Evolutionary conservation across 257 asterid species (phyloP).

Genomic region (Ocimum tenuiflorum): DNA sequence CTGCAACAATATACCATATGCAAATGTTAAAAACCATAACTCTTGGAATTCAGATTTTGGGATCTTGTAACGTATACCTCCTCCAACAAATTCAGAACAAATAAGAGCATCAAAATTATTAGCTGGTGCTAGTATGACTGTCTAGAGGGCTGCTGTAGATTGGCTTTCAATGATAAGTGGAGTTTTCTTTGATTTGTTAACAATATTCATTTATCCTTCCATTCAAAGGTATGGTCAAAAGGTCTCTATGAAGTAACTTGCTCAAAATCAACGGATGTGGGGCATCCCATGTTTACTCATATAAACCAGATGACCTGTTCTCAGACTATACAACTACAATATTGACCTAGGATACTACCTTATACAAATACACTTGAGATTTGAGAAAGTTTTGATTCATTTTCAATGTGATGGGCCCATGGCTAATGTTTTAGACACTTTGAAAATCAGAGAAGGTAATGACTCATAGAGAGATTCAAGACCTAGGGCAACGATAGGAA

Average conservation of each 20-base stretch:
- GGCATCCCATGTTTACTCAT: not conserved
- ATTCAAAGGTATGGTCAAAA: not conserved
- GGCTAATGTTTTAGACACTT: not conserved
- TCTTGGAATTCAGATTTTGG: not conserved
- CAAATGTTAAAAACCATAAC: not conserved
- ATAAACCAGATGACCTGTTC: not conserved
- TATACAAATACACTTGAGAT: not conserved
- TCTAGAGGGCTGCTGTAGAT: not conserved
- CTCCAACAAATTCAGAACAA: not conserved
- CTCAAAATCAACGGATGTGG: not conserved
- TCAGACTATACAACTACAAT: not conserved
- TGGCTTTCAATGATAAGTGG: not conserved
- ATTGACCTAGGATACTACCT: not conserved
- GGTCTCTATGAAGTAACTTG: not conserved
- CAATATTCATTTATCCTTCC: not conserved
- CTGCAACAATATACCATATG: not conserved
- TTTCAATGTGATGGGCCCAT: not conserved
- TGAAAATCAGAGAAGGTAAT: not conserved
- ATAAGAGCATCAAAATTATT: not conserved
- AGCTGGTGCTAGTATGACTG: not conserved
- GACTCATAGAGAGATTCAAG: not conserved
- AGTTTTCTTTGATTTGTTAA: not conserved
- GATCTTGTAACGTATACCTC: not conserved
- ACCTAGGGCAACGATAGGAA: not conserved
- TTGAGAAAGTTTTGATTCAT: conserved; percentile 1